phyloP scores from a whole-genome alignment of 2,329 filamentous ascomycete species.

The Cadophora gregata region DNA sequence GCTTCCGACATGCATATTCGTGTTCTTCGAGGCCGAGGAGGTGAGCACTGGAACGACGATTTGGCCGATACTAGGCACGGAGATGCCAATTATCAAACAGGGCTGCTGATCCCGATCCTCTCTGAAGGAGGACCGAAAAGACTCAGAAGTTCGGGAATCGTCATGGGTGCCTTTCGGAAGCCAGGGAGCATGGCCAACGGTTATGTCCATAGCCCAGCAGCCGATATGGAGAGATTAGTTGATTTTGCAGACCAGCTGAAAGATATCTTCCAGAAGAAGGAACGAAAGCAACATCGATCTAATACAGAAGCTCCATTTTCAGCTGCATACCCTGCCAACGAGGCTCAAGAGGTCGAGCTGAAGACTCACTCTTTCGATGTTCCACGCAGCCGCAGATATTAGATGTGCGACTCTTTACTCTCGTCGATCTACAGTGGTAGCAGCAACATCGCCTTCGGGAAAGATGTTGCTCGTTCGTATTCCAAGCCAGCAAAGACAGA shows the following conservation, averaged over 20 bases:
- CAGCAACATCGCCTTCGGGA: neutral
- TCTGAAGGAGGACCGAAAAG: conserved; percentile 15
- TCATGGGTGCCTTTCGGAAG: conserved; percentile 33
- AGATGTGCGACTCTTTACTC: neutral
- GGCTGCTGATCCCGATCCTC: conserved; percentile 25
- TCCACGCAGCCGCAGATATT: neutral
- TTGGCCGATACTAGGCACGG: neutral
- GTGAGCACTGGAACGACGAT: conserved; percentile 17
- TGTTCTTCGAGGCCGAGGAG: conserved; percentile 34
- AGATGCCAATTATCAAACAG: conserved; percentile 24
- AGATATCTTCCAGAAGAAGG: conserved; percentile 13
- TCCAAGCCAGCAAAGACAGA: neutral
- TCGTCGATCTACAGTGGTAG: neutral
- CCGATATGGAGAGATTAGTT: conserved; percentile 20
- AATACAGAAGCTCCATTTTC: conserved; percentile 17
- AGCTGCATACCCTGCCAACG: conserved; percentile 25
- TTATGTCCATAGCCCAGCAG: neutral
- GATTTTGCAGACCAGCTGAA: conserved; percentile 20
- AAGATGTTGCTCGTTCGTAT: neutral
- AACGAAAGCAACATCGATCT: conserved; percentile 14
- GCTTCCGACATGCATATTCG: conserved; percentile 36
- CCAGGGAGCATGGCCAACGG: neutral
- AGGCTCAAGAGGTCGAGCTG: conserved; percentile 55
- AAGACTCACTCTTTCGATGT: conserved; percentile 34
- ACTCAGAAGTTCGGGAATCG: conserved; percentile 28